Evolutionary conservation across 2,329 filamentous ascomycete species (phyloP), one percentile per base, ranked within the genome.

Genomic region (Colletotrichum sidae): DNA sequence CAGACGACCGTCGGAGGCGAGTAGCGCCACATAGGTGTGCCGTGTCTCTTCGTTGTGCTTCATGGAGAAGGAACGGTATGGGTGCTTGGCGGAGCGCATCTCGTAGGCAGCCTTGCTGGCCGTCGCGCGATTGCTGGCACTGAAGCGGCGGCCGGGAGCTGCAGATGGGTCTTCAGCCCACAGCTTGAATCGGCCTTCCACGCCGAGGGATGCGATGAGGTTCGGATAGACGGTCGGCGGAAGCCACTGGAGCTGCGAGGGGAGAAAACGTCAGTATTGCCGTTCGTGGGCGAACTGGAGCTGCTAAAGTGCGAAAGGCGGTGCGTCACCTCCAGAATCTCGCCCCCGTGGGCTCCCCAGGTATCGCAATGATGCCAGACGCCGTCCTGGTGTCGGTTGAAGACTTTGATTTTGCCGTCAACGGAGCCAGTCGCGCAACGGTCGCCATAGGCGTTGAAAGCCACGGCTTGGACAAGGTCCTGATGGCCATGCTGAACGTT

Each of bases 81-180:
- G 88, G 11, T 88, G 87, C 41, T 81, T 89, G 75, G 79, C 84
- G 80, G 81, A 86, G 56, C 85, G 80, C 39, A 83, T 84, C 70
- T 88, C 86, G 54, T 85, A 87, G 10, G 85, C 83, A 3, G 84
- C 82, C 47, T 82, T 84, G 50, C 82, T 57, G 54, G 60, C 69
- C 33, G 69, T 70, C 55, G 67, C 79, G 39, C 78, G 78, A 45
- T 78, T 74, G 13, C 83, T 92, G 81, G 79, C 84, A 74, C 90
- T 92, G 83, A 97, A 98, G 55, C 94, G 90, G 38, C 92, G 88
- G 38, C 94, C 93, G 0, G 90, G 89, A 1, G 92, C 85, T 53
- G 96, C 91, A 1, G 90, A 91, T 13, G 92, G 89, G 78, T 97
- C 93, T 80, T 97, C 95, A 67, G 92, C 90, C 95, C 95, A 98